Evolutionary conservation across 148 eudicot genomes (phyloP).

Genomic region (Tetragonia tetragonoides): DNA sequence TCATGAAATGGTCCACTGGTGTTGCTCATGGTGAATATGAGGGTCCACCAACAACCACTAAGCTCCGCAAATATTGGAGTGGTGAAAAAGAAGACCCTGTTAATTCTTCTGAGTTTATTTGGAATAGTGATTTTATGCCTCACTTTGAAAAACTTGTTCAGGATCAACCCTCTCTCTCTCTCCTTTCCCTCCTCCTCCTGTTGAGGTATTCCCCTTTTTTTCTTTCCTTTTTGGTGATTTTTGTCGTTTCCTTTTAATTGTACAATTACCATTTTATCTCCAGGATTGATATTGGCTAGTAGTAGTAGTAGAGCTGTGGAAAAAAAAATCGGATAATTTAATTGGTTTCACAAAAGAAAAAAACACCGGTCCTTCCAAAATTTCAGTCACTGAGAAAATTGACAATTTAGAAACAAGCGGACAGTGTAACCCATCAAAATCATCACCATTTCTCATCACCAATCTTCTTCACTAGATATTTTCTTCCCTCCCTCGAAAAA

Average conservation of each 20-base stretch:
- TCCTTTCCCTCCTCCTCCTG: constrained; percentile 18
- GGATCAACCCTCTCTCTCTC: constrained; percentile 31
- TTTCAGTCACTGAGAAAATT: no score
- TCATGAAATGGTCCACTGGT: constrained; percentile 88
- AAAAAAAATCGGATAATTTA: no score
- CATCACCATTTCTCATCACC: no score
- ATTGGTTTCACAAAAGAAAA: no score
- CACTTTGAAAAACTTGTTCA: constrained; percentile 54
- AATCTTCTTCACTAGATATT: no score
- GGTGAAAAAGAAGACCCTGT: constrained; percentile 75
- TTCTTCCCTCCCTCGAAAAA: no score
- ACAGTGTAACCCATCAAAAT: no score
- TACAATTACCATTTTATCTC: no score
- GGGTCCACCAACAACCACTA: constrained; percentile 78
- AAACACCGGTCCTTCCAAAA: no score
- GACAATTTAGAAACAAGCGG: no score
- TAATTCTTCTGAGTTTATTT: constrained; percentile 62
- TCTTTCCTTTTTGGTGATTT: not conserved
- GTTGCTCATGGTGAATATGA: constrained; percentile 82
- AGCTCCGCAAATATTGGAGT: constrained; percentile 90
- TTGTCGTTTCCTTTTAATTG: not conserved
- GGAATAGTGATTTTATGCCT: constrained; percentile 85
- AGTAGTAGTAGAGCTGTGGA: no score
- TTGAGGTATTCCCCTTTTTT: constrained; percentile 30
- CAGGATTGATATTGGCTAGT: no score